These are phyloP conservation scores for Paraleonurus japonicus DNA, from an alignment of 257 asterid genomes.

Conservation along the genomic window DNA sequence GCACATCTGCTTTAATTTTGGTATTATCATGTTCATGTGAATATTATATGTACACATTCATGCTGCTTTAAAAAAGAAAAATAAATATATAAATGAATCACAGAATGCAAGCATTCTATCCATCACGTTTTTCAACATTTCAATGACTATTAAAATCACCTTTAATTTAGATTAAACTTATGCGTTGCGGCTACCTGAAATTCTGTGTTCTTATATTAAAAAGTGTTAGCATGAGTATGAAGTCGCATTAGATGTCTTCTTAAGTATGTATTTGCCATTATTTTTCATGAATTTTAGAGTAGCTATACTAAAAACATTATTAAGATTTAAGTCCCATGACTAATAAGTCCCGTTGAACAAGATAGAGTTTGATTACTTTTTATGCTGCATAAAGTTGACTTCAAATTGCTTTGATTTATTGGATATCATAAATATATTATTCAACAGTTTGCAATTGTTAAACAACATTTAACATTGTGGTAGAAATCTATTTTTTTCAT, in stretches of 20 bases:
- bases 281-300: background rate
- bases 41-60: slow-evolving; percentile 12
- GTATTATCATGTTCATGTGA: slow-evolving; percentile 38
- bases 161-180: too few species aligned
- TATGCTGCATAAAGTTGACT: background rate
- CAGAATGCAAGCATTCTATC: slow-evolving; percentile 6
- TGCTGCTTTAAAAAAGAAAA: background rate
- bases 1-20: slow-evolving; percentile 98
- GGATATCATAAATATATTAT: background rate
- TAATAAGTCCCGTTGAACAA: too few species aligned
- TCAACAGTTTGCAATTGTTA: background rate
- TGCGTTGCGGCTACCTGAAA: too few species aligned
- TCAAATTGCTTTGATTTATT: background rate
- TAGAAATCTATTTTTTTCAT: background rate
- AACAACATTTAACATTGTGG: slow-evolving; percentile 2
- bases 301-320: too few species aligned
- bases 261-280: background rate
- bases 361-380: too few species aligned
- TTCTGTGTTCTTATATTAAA: too few species aligned
- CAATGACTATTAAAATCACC: too few species aligned
- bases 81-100: background rate
- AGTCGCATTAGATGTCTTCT: background rate
- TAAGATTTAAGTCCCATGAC: too few species aligned
- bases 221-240: too few species aligned
- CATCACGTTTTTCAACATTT: background rate